Conservation (phyloP, 495 filamentous ascomycete genomes). For the Lichenothelia convexa region DNA sequence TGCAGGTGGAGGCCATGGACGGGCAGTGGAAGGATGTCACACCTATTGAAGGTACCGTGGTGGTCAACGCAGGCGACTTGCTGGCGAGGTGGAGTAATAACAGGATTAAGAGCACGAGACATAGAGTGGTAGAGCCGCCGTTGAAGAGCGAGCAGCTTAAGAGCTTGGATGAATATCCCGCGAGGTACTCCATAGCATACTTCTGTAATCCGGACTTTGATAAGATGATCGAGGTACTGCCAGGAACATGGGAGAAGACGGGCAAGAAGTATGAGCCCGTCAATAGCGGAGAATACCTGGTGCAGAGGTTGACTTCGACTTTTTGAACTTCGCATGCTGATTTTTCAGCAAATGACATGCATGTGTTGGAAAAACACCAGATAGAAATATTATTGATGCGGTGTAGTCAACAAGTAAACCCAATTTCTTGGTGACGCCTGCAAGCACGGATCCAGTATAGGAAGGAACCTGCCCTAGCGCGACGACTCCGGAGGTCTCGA, state of each 20-base stretch:
- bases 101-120: conserved; percentile 69
- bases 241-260: conserved; percentile 58
- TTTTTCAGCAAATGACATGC: too few species aligned
- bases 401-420: too few species aligned
- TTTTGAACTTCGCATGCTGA: too few species aligned
- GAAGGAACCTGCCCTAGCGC: too few species aligned
- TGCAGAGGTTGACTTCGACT: conserved; percentile 60
- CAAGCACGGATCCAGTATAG: too few species aligned
- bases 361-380: too few species aligned
- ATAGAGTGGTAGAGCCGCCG: conserved; percentile 78
- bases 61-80: conserved; percentile 84
- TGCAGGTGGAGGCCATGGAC: conserved; percentile 65
- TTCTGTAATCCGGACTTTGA: conserved; percentile 89
- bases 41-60: conserved; percentile 66
- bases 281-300: conserved; percentile 66
- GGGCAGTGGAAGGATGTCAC: conserved; percentile 68
- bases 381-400: too few species aligned
- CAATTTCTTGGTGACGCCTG: too few species aligned
- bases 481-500: too few species aligned
- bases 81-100: conserved; percentile 84
- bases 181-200: conserved; percentile 51
- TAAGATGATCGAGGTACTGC: conserved; percentile 62
- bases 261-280: conserved; percentile 64
- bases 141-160: conserved; percentile 16
- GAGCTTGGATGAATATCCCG: conserved; percentile 37